Conservation (phyloP, 2,329 filamentous ascomycete genomes). For the Paracoccidioides brasiliensis region DNA sequence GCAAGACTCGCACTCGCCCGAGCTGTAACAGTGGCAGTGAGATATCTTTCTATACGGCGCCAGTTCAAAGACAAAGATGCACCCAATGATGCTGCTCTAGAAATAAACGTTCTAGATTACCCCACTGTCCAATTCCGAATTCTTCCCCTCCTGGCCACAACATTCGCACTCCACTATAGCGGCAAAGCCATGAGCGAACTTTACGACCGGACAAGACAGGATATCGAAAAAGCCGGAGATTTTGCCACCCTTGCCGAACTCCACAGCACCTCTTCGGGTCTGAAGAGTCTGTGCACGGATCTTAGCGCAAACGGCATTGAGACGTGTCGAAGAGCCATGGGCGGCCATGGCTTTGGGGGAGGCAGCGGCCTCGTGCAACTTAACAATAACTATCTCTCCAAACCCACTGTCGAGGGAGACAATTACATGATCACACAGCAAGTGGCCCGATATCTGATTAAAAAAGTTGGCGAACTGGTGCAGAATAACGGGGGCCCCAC, state of each 20-base stretch:
- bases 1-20: constrained; percentile 40
- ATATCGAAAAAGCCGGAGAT: constrained; percentile 37
- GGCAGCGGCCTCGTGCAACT: constrained; percentile 40
- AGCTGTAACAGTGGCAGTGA: constrained; percentile 40
- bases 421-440: constrained; percentile 48
- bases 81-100: constrained; percentile 20
- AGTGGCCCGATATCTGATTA: constrained; percentile 38
- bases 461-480: constrained; percentile 33
- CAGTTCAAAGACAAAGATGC: constrained; percentile 40
- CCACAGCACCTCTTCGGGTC: constrained; percentile 40
- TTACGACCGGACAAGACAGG: constrained; percentile 33
- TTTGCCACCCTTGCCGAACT: constrained; percentile 38
- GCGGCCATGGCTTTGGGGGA: constrained; percentile 42
- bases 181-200: constrained; percentile 37
- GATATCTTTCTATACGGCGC: constrained; percentile 37
- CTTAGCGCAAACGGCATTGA: constrained; percentile 43
- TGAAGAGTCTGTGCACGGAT: constrained; percentile 42
- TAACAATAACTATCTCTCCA: constrained; percentile 39
- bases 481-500: constrained; percentile 13
- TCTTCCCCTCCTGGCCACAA: constrained; percentile 40
- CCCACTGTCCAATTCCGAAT: constrained; percentile 43
- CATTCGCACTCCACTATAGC: constrained; percentile 37
- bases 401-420: constrained; percentile 44
- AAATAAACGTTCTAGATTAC: constrained; percentile 40
- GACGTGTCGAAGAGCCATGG: constrained; percentile 40